phyloP scores from a whole-genome alignment of 2,329 filamentous ascomycete species.

The Ceratocystis albifundus region DNA sequence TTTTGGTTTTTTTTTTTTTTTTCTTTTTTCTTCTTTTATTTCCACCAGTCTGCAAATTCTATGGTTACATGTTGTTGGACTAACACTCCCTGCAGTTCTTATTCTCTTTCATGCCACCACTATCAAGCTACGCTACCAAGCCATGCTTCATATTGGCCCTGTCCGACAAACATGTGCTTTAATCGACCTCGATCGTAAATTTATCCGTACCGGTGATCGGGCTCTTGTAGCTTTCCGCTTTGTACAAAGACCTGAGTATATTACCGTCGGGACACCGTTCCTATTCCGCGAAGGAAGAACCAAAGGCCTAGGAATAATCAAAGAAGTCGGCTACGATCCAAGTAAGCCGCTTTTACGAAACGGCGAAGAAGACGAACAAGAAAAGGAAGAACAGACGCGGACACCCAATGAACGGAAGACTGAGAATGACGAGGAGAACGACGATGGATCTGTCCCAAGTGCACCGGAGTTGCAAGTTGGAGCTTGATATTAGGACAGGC shows the following conservation, averaged over 20 bases:
- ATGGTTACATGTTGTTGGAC: background rate
- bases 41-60: background rate
- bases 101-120: conserved; percentile 94
- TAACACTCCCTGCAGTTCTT: conserved; percentile 46
- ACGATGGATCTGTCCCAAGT: background rate
- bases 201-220: conserved; percentile 88
- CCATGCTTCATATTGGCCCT: conserved; percentile 93
- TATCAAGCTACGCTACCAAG: conserved; percentile 93
- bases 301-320: conserved; percentile 91
- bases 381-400: background rate
- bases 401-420: background rate
- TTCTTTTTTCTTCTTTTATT: too few species aligned
- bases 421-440: background rate
- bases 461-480: background rate
- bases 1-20: background rate
- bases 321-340: conserved; percentile 76
- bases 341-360: conserved; percentile 3
- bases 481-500: background rate
- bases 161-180: conserved; percentile 94
- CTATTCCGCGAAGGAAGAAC: conserved; percentile 90
- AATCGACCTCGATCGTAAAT: conserved; percentile 92
- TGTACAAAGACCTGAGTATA: conserved; percentile 84
- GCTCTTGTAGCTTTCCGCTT: conserved; percentile 91
- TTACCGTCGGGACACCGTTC: conserved; percentile 76
- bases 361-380: background rate